phyloP scores from a whole-genome alignment of 176 grass and related monocot species.

The Tuctoria greenei region DNA sequence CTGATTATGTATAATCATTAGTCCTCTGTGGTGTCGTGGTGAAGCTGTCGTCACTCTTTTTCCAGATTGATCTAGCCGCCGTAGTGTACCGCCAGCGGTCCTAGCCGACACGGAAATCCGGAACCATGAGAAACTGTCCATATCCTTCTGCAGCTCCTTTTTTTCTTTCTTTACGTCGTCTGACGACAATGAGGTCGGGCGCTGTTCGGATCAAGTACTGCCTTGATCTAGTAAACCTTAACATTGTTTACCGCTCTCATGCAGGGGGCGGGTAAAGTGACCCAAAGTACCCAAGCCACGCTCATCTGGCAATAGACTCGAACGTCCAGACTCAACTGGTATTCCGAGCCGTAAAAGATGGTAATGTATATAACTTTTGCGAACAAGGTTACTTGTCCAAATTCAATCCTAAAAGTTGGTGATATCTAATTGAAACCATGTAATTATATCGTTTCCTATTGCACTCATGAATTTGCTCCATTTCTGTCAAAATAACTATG shows the following conservation, averaged over 20 bases:
- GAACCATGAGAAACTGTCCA: background rate
- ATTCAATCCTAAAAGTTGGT: too few species aligned
- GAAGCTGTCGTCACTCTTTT: background rate
- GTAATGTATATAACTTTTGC: too few species aligned
- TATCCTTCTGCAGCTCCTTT: background rate
- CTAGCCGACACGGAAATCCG: background rate
- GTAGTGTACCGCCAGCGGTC: background rate
- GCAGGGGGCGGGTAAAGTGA: too few species aligned
- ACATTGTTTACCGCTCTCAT: constrained; percentile 7
- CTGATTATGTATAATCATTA: background rate
- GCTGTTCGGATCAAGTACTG: constrained; percentile 8
- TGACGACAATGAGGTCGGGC: background rate
- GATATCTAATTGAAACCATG: too few species aligned
- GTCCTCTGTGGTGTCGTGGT: background rate
- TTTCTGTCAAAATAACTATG: too few species aligned
- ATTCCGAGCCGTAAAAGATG: too few species aligned
- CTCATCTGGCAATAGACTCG: background rate
- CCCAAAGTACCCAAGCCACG: background rate
- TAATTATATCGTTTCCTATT: too few species aligned
- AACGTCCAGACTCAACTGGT: too few species aligned
- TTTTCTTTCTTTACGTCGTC: background rate
- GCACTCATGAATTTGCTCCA: too few species aligned
- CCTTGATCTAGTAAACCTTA: constrained; percentile 10
- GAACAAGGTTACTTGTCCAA: too few species aligned
- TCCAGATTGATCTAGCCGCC: too few species aligned